Percentiles rank a stretch among this genome's conserved stretches.
phyloP scores from a whole-genome alignment of 805 yeast genomes.

The Suhomyces sp. region DNA sequence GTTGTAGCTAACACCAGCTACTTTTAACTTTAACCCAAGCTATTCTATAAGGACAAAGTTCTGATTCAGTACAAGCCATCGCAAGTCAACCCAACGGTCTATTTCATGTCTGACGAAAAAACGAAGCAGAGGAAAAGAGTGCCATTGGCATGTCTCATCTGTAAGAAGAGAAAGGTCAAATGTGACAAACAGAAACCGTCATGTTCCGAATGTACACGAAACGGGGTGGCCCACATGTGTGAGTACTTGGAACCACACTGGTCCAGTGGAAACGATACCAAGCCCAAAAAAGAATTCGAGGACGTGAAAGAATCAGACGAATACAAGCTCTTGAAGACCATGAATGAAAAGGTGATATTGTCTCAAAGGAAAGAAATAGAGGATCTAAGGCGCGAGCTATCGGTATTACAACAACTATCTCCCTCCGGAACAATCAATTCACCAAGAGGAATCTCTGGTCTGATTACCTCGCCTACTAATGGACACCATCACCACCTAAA shows the following conservation, averaged over 20 bases:
- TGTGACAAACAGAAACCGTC: constrained; percentile 43
- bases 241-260: constrained; percentile 42
- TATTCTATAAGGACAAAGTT: too few species aligned
- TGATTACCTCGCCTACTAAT: too few species aligned
- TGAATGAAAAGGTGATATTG: constrained; percentile 22
- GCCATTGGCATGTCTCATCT: constrained; percentile 41
- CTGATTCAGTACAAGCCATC: too few species aligned
- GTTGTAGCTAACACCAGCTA: too few species aligned
- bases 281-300: constrained; percentile 2
- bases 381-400: constrained; percentile 28
- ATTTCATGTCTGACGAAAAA: constrained; percentile 2
- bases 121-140: constrained; percentile 31
- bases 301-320: constrained; percentile 16
- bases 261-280: constrained; percentile 16
- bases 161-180: constrained; percentile 43
- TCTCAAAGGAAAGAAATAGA: constrained; percentile 32
- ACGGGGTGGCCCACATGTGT: constrained; percentile 42
- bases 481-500: constrained; percentile 1
- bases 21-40: too few species aligned
- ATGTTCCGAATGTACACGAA: constrained; percentile 41
- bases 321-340: constrained; percentile 14
- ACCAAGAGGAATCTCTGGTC: too few species aligned
- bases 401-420: constrained; percentile 16
- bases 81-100: too few species aligned
- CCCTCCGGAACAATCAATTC: too few species aligned